phyloP scores from a whole-genome alignment of 345 rosid genomes.

The Psidium guajava region DNA sequence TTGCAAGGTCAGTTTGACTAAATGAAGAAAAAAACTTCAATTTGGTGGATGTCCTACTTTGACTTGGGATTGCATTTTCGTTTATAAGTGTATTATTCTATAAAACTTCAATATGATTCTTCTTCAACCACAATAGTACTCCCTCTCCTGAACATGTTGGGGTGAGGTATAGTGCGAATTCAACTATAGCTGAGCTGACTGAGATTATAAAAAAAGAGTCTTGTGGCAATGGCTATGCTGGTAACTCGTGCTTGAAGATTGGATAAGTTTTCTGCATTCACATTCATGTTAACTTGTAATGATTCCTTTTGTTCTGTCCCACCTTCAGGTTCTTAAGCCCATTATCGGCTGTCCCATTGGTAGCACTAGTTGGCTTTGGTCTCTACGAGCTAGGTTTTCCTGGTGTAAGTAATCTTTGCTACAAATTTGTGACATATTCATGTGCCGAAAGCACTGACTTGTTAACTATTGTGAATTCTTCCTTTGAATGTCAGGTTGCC shows the following conservation, averaged over 20 bases:
- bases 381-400: conserved; percentile 95
- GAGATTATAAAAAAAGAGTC: not conserved
- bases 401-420: conserved; percentile 48
- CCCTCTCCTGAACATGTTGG: not conserved
- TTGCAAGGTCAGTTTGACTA: conserved; percentile 47
- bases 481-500: conserved; percentile 49
- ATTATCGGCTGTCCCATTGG: conserved; percentile 88
- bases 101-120: not conserved
- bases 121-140: not conserved
- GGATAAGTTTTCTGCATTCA: not conserved
- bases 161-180: not conserved
- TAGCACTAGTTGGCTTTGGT: conserved; percentile 87
- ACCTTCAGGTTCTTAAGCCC: conserved; percentile 82
- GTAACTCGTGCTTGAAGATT: not conserved
- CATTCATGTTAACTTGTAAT: not conserved
- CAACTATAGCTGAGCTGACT: not conserved
- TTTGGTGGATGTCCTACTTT: not conserved
- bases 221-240: not conserved
- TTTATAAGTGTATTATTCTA: not conserved
- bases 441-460: not conserved
- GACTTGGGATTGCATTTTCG: not conserved
- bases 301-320: not conserved
- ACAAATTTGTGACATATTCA: not conserved
- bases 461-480: not conserved
- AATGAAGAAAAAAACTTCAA: not conserved